Conservation (phyloP, 805 yeast genomes). For the Suhomyces sp. region DNA sequence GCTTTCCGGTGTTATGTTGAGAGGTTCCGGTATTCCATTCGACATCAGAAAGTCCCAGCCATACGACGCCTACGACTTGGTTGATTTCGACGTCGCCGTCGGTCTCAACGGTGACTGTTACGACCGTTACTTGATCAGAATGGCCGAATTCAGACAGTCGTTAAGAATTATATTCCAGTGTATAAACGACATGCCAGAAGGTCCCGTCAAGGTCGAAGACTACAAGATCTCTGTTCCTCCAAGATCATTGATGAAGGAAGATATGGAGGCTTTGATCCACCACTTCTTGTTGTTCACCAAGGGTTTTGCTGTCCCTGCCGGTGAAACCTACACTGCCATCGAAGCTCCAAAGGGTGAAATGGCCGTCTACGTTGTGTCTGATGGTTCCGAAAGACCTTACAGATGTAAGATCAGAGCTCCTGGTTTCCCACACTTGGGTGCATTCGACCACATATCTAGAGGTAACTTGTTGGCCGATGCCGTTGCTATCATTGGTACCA, state of each 20-base stretch:
- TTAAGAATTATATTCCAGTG: constrained; percentile 87
- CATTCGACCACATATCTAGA: constrained; percentile 81
- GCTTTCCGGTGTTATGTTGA: constrained; percentile 82
- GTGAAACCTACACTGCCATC: constrained; percentile 87
- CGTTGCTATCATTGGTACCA: constrained; percentile 90
- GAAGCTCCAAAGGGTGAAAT: constrained; percentile 96
- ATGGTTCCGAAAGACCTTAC: constrained; percentile 87
- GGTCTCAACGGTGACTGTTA: constrained; percentile 89
- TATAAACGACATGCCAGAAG: constrained; percentile 87
- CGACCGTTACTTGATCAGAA: constrained; percentile 83
- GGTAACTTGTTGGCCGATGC: constrained; percentile 89
- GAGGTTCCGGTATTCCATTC: constrained; percentile 87
- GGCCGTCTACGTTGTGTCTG: constrained; percentile 87
- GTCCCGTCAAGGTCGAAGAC: constrained; percentile 89
- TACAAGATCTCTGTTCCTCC: constrained; percentile 83
- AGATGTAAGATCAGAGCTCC: constrained; percentile 94
- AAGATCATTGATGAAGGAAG: constrained; percentile 78
- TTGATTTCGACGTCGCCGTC: constrained; percentile 84
- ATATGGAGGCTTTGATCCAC: constrained; percentile 89
- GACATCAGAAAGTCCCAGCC: constrained; percentile 86
- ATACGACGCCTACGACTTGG: constrained; percentile 82
- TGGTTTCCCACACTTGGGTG: constrained; percentile 86
- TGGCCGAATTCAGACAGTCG: constrained; percentile 91
- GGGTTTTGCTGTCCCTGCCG: constrained; percentile 85
- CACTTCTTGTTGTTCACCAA: constrained; percentile 85